These are phyloP conservation scores for Malassezia dermatis DNA, from an alignment of 1,284 basidiomycete species.

Conservation along the genomic window DNA sequence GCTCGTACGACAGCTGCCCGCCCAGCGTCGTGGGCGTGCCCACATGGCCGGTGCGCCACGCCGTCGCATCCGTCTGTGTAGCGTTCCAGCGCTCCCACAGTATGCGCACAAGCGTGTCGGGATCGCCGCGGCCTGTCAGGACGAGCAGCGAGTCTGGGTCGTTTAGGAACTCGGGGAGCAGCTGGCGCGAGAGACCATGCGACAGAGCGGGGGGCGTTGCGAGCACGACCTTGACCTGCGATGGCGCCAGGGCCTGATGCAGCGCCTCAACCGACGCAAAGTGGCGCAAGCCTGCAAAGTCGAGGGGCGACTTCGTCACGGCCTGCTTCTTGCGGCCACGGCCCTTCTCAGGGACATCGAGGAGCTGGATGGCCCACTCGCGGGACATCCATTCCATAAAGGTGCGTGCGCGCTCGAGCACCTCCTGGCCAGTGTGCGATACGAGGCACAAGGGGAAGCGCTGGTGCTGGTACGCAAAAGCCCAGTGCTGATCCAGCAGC, in stretches of 20 bases:
- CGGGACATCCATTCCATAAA: conserved; percentile 99
- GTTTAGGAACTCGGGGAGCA: conserved; percentile 76
- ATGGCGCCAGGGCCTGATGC: conserved; percentile 65
- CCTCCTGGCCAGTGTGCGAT: conserved; percentile 78
- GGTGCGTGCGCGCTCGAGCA: conserved; percentile 84
- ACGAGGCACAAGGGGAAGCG: conserved; percentile 66
- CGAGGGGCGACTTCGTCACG: conserved; percentile 26
- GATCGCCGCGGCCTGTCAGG: conserved; percentile 54
- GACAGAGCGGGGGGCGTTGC: conserved; percentile 85
- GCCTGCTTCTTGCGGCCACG: conserved; percentile 9
- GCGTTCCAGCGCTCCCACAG: conserved; percentile 79
- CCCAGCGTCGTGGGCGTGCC: conserved; percentile 58
- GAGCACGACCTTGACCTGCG: conserved; percentile 71
- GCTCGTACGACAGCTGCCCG: conserved; percentile 50
- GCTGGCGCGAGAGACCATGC: conserved; percentile 73
- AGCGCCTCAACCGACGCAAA: conserved; percentile 73
- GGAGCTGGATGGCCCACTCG: conserved; percentile 56
- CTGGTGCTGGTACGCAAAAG: conserved; percentile 60
- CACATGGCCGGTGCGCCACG: conserved; percentile 75
- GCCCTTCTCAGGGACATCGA: conserved; percentile 22
- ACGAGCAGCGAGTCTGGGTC: conserved; percentile 52
- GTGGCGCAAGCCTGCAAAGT: conserved; percentile 62
- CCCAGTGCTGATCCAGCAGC: conserved; percentile 94
- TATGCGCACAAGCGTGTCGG: conserved; percentile 65
- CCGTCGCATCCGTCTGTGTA: conserved; percentile 63